Percentiles rank a stretch among this genome's conserved stretches.
Conservation (phyloP, 805 yeast species). For the Saturnispora zaruensis region DNA sequence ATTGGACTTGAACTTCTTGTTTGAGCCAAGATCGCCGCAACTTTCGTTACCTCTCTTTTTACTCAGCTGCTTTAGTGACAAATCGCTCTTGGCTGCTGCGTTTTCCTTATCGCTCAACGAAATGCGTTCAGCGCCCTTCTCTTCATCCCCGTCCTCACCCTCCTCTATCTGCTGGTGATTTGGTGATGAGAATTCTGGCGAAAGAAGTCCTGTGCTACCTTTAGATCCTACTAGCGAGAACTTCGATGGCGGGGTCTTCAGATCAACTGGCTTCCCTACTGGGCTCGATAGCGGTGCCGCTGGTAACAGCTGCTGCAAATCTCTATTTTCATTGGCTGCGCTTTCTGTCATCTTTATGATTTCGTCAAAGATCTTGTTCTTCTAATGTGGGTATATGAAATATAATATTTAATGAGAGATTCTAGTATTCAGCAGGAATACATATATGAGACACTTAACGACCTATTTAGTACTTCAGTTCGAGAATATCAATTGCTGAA, state of each 20-base stretch:
- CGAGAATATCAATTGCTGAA: not conserved
- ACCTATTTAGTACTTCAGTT: not conserved
- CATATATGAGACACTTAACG: not conserved
- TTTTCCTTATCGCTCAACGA: conserved; percentile 5
- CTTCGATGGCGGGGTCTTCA: conserved; percentile 25
- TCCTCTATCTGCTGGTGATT: conserved; percentile 17
- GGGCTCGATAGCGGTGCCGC: conserved; percentile 24
- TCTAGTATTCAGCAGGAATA: not conserved
- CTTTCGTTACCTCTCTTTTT: conserved; percentile 10
- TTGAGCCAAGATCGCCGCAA: not conserved
- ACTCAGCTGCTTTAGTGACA: conserved; percentile 10
- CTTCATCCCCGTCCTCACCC: not conserved
- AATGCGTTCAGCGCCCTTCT: not conserved
- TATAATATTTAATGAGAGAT: not conserved
- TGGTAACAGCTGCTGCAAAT: conserved; percentile 13
- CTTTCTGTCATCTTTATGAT: not conserved
- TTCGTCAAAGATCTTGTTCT: not conserved
- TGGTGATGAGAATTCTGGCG: conserved; percentile 43
- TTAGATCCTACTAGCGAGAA: not conserved
- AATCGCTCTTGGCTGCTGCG: not conserved
- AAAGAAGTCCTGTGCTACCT: conserved; percentile 21
- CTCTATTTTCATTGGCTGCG: not conserved
- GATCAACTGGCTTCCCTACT: conserved; percentile 19
- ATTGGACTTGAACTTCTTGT: conserved; percentile 17
- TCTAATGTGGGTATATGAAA: not conserved